Evolutionary conservation across 192 early-diverging fungal genomes (phyloP).

Genomic region (Cladochytrium replicatum): DNA sequence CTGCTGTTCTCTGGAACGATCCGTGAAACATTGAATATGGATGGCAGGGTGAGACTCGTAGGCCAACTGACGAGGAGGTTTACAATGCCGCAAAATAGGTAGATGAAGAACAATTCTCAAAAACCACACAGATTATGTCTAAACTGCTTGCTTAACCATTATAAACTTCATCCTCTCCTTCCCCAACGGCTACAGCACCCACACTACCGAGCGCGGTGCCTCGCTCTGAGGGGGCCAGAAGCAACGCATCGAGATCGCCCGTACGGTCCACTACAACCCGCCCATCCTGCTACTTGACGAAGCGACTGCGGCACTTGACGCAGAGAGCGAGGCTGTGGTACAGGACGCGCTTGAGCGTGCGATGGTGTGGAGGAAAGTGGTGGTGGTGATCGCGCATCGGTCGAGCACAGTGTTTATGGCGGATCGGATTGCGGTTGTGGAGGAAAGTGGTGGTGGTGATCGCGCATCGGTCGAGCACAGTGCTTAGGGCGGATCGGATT

Average conservation of each 20-base stretch:
- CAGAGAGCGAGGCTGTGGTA: constrained; percentile 51
- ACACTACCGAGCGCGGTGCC: constrained; percentile 25
- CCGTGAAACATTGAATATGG: constrained; percentile 79
- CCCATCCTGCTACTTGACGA: constrained; percentile 37
- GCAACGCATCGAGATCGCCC: constrained; percentile 28
- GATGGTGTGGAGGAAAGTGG: too few relatives aligned
- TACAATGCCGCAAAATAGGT: constrained; percentile 58
- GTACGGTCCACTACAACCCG: constrained; percentile 47
- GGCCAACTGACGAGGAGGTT: constrained; percentile 58
- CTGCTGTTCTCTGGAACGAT: constrained; percentile 80
- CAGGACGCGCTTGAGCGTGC: constrained; percentile 56
- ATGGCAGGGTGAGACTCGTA: constrained; percentile 4
- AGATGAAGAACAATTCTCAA: too few relatives aligned
- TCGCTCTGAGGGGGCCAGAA: constrained; percentile 20
- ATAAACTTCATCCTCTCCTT: constrained; percentile 51
- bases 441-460: too few relatives aligned
- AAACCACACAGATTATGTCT: too few relatives aligned
- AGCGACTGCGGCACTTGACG: constrained; percentile 44
- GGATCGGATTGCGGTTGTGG: too few relatives aligned
- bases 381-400: too few relatives aligned
- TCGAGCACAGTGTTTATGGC: too few relatives aligned
- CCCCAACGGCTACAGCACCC: constrained; percentile 45
- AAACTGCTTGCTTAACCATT: too few relatives aligned
- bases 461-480: too few relatives aligned
- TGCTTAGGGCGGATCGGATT: too few relatives aligned